phyloP scores from a whole-genome alignment of 805 yeast genomes.

The Wickerhamiella sergipiensis region DNA sequence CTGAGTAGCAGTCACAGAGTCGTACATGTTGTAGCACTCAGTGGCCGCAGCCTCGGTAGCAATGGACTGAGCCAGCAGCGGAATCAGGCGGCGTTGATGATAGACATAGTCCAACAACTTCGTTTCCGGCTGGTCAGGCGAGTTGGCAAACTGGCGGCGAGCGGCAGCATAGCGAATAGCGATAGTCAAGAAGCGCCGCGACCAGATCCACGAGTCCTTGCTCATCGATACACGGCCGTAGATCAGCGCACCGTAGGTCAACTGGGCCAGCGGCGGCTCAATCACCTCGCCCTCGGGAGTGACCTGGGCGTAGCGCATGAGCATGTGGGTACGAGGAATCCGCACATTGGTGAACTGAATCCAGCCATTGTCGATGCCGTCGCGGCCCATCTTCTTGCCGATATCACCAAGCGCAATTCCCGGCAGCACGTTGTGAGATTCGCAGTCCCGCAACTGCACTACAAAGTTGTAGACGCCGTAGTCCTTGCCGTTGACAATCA shows the following conservation, averaged over 20 bases:
- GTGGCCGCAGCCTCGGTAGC: constrained; percentile 61
- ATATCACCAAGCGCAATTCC: constrained; percentile 84
- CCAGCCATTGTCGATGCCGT: constrained; percentile 96
- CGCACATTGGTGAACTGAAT: constrained; percentile 75
- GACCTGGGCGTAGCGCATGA: constrained; percentile 66
- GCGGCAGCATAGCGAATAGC: constrained; percentile 83
- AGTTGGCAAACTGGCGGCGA: constrained; percentile 65
- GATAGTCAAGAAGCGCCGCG: constrained; percentile 67
- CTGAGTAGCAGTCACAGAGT: constrained; percentile 29
- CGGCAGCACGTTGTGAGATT: constrained; percentile 52
- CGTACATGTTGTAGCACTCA: constrained; percentile 42
- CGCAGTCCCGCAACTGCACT: constrained; percentile 71
- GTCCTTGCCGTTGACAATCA: constrained; percentile 69
- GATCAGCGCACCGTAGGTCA: constrained; percentile 75
- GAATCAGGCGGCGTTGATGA: constrained; percentile 78
- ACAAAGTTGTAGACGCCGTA: constrained; percentile 88
- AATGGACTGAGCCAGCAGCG: constrained; percentile 69
- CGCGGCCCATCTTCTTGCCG: constrained; percentile 92
- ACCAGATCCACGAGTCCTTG: constrained; percentile 65
- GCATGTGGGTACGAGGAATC: constrained; percentile 73
- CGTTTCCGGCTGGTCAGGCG: constrained; percentile 39
- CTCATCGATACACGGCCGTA: constrained; percentile 90
- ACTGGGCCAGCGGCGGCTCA: constrained; percentile 75
- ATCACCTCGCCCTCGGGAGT: constrained; percentile 55
- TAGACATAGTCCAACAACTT: constrained; percentile 76